Base-by-base conservation (phyloP, 1,284 basidiomycete genomes). In the Amylostereum chailletii region DNA sequence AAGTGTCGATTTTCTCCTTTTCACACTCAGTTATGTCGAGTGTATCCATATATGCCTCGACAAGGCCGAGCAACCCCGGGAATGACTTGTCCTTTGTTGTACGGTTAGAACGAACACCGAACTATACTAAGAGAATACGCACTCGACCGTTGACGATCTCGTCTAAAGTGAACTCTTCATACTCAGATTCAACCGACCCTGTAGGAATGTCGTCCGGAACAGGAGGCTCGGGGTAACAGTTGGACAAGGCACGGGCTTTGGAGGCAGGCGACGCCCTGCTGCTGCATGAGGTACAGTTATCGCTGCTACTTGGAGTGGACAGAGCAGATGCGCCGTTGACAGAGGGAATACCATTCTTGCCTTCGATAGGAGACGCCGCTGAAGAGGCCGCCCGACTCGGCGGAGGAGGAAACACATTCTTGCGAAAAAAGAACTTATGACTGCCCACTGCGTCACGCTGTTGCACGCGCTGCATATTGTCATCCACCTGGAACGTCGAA, bases 121-220 rank as follows among this genome's bases (percentile, higher is more conserved):
- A 38, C 36, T 38, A 32, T 27, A 42, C 47, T 37, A 26, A 27
- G 9, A n/a, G 34, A 36, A 45, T 31, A 48, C 56, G 27, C 45
- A 86, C 88, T 76, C 88, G 90, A 19, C 96, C 96, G 61, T 90
- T 92, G 69, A 99, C 89, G 43, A 99, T 89, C 69, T 99, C 93
- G 57, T 92, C 74, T 64, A 98, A 77, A 0, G 88, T 82, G 84
- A 95, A 94, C 63, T 95, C 91, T 55, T 83, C 89, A 56, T 92
- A 93, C 65, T 98, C 93, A 4, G 91, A 79, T 52, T 88, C 78
- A n/a, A 90, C 67, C 7, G 77, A 72, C 40, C 64, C 65, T 27
- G 69, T 61, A 6, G 57, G 50, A 33, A 67, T 55, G 27, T 72
- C 61, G 34, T 74, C 68, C 0, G 81, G 83, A 9, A 68, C 66